Evolutionary conservation across 2,329 filamentous ascomycete species (phyloP), one percentile per base, ranked within the genome.

Genomic region (Corniculantispora saksenae): DNA sequence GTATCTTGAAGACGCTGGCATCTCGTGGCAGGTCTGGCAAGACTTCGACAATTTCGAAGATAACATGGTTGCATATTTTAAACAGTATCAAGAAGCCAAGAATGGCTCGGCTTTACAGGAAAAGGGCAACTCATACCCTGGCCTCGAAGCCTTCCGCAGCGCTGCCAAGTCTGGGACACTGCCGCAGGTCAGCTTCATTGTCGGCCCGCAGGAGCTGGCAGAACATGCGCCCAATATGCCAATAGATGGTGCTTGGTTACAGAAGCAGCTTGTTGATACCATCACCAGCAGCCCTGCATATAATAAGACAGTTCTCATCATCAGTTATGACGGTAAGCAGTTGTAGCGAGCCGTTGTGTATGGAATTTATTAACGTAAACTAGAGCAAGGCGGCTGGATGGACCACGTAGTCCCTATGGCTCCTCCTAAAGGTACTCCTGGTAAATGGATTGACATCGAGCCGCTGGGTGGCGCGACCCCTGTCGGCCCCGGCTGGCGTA

Each of bases 181-280:
- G 6, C 84, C 84, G 1, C 78, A 81, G 62, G 72, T 86, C 63
- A 82, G 78, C 68, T 84, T 81, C 71, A 81, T 85, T 56, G 77
- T 86, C 60, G 83, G 82, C 5, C 83, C 83, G 0, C 83, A 83
- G 29, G 84, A 86, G 71, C 82, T 86, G 69, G 79, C 83, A 2
- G 84, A 86, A 70, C 83, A 86, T 69, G 78, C 83, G 2, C 83
- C 84, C 0, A 82, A 83, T 67, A 76, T 79, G 66, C 84, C 83
- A 3, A 79, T 78, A 67, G 84, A 86, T 67, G 84, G 84, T 19
- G 82, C 78, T 2, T 86, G 84, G 84, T 75, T 85, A 48, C 82
- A 86, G 71, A 82, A 84, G 71, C 75, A 83, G 70, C 76, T 86
- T 15, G 80, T 85, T 10, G 77, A 84, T 65, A 79, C 82, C 9